Conservation (phyloP, 805 yeast species). For the Maudiozyma pseudohumilis region DNA sequence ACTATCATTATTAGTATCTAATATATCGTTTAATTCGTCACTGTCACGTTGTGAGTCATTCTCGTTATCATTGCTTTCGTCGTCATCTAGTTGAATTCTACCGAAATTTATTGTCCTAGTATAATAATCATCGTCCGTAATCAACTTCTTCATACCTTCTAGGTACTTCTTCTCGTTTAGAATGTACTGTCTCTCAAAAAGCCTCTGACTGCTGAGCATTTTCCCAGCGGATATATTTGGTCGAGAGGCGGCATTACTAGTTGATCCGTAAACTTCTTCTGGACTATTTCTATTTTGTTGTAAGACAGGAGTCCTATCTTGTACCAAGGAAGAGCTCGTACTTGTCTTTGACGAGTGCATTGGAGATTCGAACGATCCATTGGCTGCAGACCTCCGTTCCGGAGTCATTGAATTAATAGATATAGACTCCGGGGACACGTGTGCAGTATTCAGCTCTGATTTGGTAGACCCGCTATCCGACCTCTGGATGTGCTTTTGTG, state of each 20-base stretch:
- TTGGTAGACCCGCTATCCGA: background rate
- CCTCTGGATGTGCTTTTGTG: background rate
- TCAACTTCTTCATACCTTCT: conserved; percentile 50
- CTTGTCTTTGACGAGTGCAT: background rate
- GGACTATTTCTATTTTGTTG: conserved; percentile 1
- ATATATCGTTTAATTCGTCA: conserved; percentile 1
- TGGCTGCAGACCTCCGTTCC: background rate
- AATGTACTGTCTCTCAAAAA: conserved; percentile 23
- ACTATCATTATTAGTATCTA: background rate
- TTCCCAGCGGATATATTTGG: background rate
- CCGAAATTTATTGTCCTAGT: conserved; percentile 49
- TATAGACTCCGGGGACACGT: background rate
- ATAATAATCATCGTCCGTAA: conserved; percentile 55
- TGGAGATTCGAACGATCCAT: background rate
- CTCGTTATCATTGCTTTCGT: conserved; percentile 10
- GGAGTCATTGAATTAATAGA: background rate
- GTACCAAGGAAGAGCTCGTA: background rate
- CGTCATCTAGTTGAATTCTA: conserved; percentile 6
- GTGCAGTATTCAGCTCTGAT: background rate
- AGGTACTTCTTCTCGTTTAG: conserved; percentile 61
- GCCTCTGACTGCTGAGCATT: conserved; percentile 4
- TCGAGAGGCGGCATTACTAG: background rate
- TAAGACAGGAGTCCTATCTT: background rate
- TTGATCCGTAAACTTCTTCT: background rate
- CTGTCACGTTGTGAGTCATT: conserved; percentile 12